Conservation (phyloP, 495 filamentous ascomycete genomes). For the Xylaria curta region DNA sequence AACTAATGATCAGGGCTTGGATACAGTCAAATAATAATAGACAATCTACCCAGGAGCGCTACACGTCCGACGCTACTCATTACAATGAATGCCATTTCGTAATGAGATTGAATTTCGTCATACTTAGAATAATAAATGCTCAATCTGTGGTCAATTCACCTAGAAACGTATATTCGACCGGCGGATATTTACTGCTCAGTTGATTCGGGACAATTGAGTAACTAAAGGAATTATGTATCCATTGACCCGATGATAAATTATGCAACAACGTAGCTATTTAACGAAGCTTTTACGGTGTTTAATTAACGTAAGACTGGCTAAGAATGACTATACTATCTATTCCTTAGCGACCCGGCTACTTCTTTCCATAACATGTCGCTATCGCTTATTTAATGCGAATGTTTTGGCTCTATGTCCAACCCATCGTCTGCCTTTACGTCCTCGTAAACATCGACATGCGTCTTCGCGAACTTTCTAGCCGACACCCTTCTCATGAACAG, state of each 20-base stretch:
- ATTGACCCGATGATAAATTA: not conserved
- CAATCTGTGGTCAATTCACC: too few species aligned
- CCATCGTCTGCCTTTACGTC: slow-evolving; percentile 18
- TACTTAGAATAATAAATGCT: not conserved
- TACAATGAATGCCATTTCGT: not conserved
- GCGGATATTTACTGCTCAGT: not conserved
- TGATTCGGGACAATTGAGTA: too few species aligned
- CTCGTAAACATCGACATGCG: slow-evolving; percentile 40
- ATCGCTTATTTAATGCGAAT: slow-evolving; percentile 1
- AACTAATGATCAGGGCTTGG: not conserved
- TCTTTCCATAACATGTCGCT: not conserved
- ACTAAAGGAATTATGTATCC: not conserved
- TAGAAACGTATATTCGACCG: not conserved
- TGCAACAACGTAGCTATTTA: not conserved
- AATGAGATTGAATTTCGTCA: not conserved
- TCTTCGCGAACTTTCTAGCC: slow-evolving; percentile 49
- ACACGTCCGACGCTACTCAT: not conserved
- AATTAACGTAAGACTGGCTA: not conserved
- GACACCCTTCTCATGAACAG: slow-evolving; percentile 54
- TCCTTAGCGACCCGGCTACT: not conserved
- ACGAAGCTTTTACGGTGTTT: not conserved
- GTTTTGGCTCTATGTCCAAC: slow-evolving; percentile 9
- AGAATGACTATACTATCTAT: not conserved
- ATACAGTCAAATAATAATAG: not conserved
- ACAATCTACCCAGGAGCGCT: not conserved